Evolutionary conservation across 2,329 filamentous ascomycete species (phyloP), one percentile per base, ranked within the genome.

Genomic region (Raffaelea ambrosiae): DNA sequence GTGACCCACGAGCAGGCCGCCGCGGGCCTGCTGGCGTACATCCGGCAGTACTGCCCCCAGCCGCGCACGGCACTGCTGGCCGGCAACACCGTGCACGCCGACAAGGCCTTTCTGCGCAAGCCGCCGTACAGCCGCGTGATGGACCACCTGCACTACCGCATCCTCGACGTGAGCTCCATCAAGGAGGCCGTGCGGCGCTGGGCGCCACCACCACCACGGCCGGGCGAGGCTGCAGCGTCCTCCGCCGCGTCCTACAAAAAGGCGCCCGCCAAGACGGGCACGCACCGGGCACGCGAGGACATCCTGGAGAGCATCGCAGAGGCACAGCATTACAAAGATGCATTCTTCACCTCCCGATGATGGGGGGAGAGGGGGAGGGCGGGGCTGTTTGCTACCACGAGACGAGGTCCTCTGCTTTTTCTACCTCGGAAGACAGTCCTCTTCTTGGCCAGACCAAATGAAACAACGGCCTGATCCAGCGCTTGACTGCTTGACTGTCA

Each of bases 291-390:
- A 0, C 81, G 77, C 57, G 81, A 88, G 48, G 93, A 98, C 65
- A 95, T 98, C 49, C 65, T 96, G 51, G 93, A 98, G 70, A 97
- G 91, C 66, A 96, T 98, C 53, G 83, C 78, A 48, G 93, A 98
- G 70, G 91, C 91, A 47, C 80, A 71, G 58, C 96, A 86, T 62
- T 97, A 95, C 65, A 80, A 79, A 58, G 72, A 83, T 51, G 70
- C 69, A 18, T 76, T 95, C 48, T 94, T 94, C 16, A 29, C n/a
- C n/a, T n/a, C n/a, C n/a, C n/a, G n/a, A n/a, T n/a, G n/a, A n/a
- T n/a, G n/a, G n/a, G n/a, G n/a, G n/a, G n/a, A n/a, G n/a, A n/a
- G n/a, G n/a, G n/a, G n/a, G n/a, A n/a, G n/a, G n/a, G n/a, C n/a
- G n/a, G n/a, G n/a, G n/a, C n/a, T n/a, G n/a, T n/a, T n/a, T n/a